These are phyloP conservation scores for Herpotrichia juniperi DNA, from an alignment of 2,329 filamentous ascomycete genomes.

Conservation along the genomic window DNA sequence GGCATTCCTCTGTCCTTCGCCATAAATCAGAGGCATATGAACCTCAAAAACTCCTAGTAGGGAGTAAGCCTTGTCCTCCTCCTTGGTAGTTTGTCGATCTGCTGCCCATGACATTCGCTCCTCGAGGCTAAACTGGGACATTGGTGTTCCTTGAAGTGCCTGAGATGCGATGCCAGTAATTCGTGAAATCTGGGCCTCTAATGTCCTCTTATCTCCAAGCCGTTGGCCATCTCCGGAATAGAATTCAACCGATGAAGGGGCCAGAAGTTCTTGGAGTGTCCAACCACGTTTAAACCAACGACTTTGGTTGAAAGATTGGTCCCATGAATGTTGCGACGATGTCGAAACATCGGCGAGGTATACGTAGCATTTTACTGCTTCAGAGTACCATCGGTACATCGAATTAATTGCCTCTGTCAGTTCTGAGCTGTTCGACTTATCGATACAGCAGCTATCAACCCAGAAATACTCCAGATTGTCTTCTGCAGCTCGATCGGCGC, in stretches of 20 bases:
- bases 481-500: neutral
- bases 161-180: slow-evolving; percentile 11
- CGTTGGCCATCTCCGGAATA: slow-evolving; percentile 9
- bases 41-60: slow-evolving; percentile 24
- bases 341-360: neutral
- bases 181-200: slow-evolving; percentile 11
- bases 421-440: neutral
- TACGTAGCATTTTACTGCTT: neutral
- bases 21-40: slow-evolving; percentile 15
- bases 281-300: neutral
- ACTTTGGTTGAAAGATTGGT: neutral
- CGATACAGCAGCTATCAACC: neutral
- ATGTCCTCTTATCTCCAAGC: slow-evolving; percentile 11
- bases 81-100: slow-evolving; percentile 24
- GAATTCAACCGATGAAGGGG: slow-evolving; percentile 18
- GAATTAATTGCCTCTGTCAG: neutral
- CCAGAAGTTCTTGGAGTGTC: slow-evolving; percentile 16
- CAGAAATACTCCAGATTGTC: neutral
- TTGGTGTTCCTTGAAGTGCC: neutral
- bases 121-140: slow-evolving; percentile 12
- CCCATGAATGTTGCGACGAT: neutral
- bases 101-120: slow-evolving; percentile 27
- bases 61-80: slow-evolving; percentile 17
- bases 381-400: neutral
- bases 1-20: slow-evolving; percentile 16